Conservation (phyloP, 352 stramenopile species). For the Globisporangium parvum region DNA sequence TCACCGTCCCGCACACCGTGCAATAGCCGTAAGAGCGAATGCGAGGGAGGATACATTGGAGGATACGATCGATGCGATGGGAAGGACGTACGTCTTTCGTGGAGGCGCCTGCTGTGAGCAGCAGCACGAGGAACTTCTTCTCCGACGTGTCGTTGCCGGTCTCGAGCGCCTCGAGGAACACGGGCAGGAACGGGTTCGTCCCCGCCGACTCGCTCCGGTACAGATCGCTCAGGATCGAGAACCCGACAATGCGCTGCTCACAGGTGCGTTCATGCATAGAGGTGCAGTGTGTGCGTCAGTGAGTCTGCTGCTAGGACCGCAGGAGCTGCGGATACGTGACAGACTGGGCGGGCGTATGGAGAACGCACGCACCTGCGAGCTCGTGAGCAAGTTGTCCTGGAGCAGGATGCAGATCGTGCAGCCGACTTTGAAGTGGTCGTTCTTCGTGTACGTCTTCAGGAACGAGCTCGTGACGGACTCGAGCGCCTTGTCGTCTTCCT, state of each 20-base stretch:
- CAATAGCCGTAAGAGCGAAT: neutral
- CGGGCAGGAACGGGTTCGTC: conserved; percentile 85
- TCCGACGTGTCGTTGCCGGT: conserved; percentile 62
- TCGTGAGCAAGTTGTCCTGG: conserved; percentile 88
- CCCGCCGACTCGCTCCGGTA: conserved; percentile 70
- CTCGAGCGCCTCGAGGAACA: conserved; percentile 82
- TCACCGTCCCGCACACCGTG: neutral
- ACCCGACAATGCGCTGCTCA: conserved; percentile 75
- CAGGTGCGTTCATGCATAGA: neutral
- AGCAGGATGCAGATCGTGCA: conserved; percentile 88
- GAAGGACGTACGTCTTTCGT: conserved; percentile 44
- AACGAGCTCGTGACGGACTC: conserved; percentile 69
- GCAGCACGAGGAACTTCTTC: conserved; percentile 72
- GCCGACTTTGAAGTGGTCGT: conserved; percentile 88
- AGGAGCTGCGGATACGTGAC: neutral
- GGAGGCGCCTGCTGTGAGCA: conserved; percentile 41
- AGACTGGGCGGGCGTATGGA: too few species aligned
- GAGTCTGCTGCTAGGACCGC: neutral
- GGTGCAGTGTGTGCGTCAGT: neutral
- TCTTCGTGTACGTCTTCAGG: conserved; percentile 79
- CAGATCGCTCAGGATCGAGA: conserved; percentile 80
- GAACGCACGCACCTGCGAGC: conserved; percentile 60
- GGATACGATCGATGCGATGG: neutral
- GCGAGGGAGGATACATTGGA: neutral
- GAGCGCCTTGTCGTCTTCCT: conserved; percentile 83